These are phyloP conservation scores for Boletus patriciae DNA, from an alignment of 768 basidiomycete genomes.

Conservation along the genomic window DNA sequence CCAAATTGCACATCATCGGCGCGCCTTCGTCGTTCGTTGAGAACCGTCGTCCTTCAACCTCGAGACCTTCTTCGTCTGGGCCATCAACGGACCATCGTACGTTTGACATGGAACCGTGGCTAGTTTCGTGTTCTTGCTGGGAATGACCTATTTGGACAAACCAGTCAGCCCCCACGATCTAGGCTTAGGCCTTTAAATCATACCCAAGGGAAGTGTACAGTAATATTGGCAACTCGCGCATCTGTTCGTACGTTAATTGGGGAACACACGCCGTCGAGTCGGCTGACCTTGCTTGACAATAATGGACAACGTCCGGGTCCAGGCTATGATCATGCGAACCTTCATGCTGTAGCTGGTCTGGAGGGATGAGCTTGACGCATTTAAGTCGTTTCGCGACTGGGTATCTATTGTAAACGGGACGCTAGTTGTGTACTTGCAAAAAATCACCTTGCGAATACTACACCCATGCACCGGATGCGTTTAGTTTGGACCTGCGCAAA, in stretches of 20 bases:
- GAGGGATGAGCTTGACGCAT: constrained; percentile 48
- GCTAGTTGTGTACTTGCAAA: background rate
- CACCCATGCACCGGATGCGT: background rate
- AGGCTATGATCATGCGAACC: constrained; percentile 50
- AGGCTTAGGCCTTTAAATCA: background rate
- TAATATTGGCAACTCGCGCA: constrained; percentile 58
- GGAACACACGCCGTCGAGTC: background rate
- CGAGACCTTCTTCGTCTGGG: constrained; percentile 46
- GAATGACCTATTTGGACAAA: constrained; percentile 46
- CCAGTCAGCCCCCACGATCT: background rate
- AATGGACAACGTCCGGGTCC: constrained; percentile 47
- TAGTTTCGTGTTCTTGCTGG: constrained; percentile 58
- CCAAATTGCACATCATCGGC: constrained; percentile 60
- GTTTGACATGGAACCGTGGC: constrained; percentile 60
- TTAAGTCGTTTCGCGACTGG: constrained; percentile 51
- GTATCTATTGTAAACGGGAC: background rate
- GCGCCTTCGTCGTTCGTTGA: constrained; percentile 54
- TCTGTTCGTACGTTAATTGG: constrained; percentile 27
- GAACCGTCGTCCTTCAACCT: constrained; percentile 54
- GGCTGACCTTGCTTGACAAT: constrained; percentile 48
- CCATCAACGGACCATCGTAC: constrained; percentile 56
- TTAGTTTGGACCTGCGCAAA: background rate
- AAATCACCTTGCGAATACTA: constrained; percentile 55
- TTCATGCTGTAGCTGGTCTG: constrained; percentile 42
- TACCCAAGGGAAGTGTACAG: constrained; percentile 55